Conservation (phyloP, 495 filamentous ascomycete genomes). For the Hypoxylon intermedium region DNA sequence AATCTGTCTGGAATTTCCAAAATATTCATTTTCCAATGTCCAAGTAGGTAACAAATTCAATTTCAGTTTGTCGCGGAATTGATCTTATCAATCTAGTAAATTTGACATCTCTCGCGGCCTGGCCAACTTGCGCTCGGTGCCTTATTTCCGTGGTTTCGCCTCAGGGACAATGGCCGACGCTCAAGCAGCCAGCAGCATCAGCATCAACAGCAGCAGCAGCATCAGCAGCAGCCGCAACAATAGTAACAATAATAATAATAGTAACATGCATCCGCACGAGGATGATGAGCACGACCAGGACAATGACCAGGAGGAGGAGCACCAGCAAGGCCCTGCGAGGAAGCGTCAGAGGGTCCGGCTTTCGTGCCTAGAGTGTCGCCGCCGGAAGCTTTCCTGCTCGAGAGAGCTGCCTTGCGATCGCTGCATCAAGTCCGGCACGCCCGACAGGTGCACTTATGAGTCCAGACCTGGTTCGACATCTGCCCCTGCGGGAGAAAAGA, state of each 20-base stretch:
- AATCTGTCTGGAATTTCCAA: neutral
- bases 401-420: conserved; percentile 59
- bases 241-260: neutral
- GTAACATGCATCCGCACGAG: conserved; percentile 14
- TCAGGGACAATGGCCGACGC: conserved; percentile 22
- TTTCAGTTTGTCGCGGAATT: conserved; percentile 1
- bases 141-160: conserved; percentile 17
- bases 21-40: conserved; percentile 20
- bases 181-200: conserved; percentile 11
- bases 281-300: conserved; percentile 33
- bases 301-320: conserved; percentile 35
- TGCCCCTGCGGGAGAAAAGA: conserved; percentile 16
- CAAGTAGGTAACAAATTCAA: conserved; percentile 17
- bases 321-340: conserved; percentile 46
- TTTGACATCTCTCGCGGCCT: conserved; percentile 13
- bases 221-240: too few species aligned
- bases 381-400: conserved; percentile 59
- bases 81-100: conserved; percentile 34
- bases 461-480: conserved; percentile 47
- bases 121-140: conserved; percentile 24
- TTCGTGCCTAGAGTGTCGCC: conserved; percentile 58
- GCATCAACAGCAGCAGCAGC: neutral
- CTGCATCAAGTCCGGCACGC: conserved; percentile 58
- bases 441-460: conserved; percentile 59
- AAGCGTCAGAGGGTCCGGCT: conserved; percentile 59